These are phyloP conservation scores for Lentinus polychrous DNA, from an alignment of 1,284 basidiomycete species.

Conservation along the genomic window DNA sequence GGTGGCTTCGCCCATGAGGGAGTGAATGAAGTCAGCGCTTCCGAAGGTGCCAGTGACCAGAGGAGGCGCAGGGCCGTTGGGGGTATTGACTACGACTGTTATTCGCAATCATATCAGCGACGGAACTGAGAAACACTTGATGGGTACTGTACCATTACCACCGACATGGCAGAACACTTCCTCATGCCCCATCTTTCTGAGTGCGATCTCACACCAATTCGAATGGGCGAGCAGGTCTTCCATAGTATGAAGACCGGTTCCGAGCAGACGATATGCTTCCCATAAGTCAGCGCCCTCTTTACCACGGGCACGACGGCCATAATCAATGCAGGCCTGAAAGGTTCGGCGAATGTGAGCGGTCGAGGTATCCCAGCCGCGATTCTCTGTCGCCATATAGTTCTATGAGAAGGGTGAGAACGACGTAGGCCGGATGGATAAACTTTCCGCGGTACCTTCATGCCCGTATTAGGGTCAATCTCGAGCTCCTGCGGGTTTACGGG, in stretches of 20 bases:
- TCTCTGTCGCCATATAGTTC: slow-evolving; percentile 60
- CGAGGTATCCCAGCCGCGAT: slow-evolving; percentile 72
- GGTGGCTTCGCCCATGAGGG: slow-evolving; percentile 41
- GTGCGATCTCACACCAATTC: slow-evolving; percentile 71
- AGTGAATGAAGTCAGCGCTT: slow-evolving; percentile 73
- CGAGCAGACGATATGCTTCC: slow-evolving; percentile 69
- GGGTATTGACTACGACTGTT: slow-evolving; percentile 55
- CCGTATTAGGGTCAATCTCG: slow-evolving; percentile 73
- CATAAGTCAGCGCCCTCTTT: slow-evolving; percentile 54
- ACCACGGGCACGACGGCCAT: slow-evolving; percentile 49
- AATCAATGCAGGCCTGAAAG: slow-evolving; percentile 56
- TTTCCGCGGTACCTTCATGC: slow-evolving; percentile 70
- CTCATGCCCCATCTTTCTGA: slow-evolving; percentile 66
- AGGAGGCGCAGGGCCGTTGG: slow-evolving; percentile 67
- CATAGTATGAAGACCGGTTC: slow-evolving; percentile 65
- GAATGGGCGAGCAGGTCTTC: slow-evolving; percentile 79
- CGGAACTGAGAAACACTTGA: background rate
- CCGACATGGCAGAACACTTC: slow-evolving; percentile 85
- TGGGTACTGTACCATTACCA: slow-evolving; percentile 44
- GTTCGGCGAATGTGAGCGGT: slow-evolving; percentile 69
- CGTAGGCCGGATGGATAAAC: background rate
- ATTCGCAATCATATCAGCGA: slow-evolving; percentile 2
- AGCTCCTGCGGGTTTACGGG: slow-evolving; percentile 70
- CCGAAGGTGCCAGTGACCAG: slow-evolving; percentile 85
- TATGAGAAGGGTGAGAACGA: slow-evolving; percentile 11